Conservation (phyloP, 176 grass and related monocot genomes). For the Zea mays region Zm-B73-REFERENCE-NAM-5.0 NC_050103.1:104083501-104084000, state of each 20-base stretch:
- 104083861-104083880: constrained; percentile 62
- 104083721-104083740: constrained; percentile 86
- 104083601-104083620: constrained; percentile 87
- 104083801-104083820: constrained; percentile 59
- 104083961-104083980: constrained; percentile 5
- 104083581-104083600: constrained; percentile 67
- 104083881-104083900: constrained; percentile 60
- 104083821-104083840: constrained; percentile 77
- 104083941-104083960: constrained; percentile 55
- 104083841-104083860: constrained; percentile 62
- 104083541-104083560: background rate
- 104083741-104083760: constrained; percentile 47
- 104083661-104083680: constrained; percentile 62
- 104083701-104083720: constrained; percentile 67
- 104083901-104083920: constrained; percentile 51
- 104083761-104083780: constrained; percentile 61
- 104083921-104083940: constrained; percentile 66
- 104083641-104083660: constrained; percentile 72
- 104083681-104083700: constrained; percentile 78
- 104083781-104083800: constrained; percentile 65
- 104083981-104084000: background rate
- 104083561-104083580: too few species aligned
- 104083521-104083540: background rate
- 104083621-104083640: constrained; percentile 76
- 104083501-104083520: background rate